Percentiles rank a stretch among this genome's conserved stretches.
Conservation (phyloP, 768 basidiomycete species). For the Suillus clintonianus region DNA sequence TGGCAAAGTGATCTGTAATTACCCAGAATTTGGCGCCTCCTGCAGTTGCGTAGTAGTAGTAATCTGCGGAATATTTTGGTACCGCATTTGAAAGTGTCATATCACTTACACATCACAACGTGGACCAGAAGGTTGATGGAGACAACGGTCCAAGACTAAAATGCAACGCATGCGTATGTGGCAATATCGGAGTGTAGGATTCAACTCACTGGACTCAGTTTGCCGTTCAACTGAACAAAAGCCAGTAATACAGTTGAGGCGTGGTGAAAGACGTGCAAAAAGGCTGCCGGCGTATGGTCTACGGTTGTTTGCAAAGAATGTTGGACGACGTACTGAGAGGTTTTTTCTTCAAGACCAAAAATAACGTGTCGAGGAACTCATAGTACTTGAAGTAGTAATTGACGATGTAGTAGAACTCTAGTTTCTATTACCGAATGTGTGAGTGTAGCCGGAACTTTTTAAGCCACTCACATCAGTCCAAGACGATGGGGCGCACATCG, state of each 20-base stretch:
- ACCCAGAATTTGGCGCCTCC: slow-evolving; percentile 43
- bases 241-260: slow-evolving; percentile 92
- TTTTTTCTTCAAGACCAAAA: slow-evolving; percentile 97
- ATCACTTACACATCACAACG: slow-evolving; percentile 88
- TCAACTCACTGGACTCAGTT: slow-evolving; percentile 77
- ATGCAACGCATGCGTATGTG: slow-evolving; percentile 1
- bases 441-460: slow-evolving; percentile 3
- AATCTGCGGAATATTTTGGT: slow-evolving; percentile 56
- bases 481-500: slow-evolving; percentile 68
- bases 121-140: slow-evolving; percentile 87
- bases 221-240: slow-evolving; percentile 89
- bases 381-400: slow-evolving; percentile 98
- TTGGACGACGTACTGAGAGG: slow-evolving; percentile 66
- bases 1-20: neutral
- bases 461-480: slow-evolving; percentile 77
- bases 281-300: slow-evolving; percentile 51
- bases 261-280: slow-evolving; percentile 98
- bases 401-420: slow-evolving; percentile 94
- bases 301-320: slow-evolving; percentile 2
- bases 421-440: slow-evolving; percentile 46
- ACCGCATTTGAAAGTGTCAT: neutral
- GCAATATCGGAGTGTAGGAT: neutral
- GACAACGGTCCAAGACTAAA: slow-evolving; percentile 90
- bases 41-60: slow-evolving; percentile 96
- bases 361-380: slow-evolving; percentile 92